A percentile compares a stretch with the other conserved stretches of the same genome.
Conservation (phyloP, 352 stramenopile species). For the Sclerospora graminicola region DNA sequence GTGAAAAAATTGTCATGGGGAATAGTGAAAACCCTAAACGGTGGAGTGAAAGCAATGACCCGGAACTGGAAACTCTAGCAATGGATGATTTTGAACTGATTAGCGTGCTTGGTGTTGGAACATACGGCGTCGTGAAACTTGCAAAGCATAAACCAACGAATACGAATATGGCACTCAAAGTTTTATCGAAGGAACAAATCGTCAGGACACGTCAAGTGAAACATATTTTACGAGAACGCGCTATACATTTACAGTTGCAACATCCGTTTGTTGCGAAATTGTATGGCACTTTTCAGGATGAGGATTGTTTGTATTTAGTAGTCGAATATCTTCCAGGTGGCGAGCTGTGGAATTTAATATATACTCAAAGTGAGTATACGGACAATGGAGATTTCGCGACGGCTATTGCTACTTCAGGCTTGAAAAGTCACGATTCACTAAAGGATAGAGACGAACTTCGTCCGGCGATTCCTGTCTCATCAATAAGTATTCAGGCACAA, state of each 20-base stretch:
- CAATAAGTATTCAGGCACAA: too few species aligned
- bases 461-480: neutral
- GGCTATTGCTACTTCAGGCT: neutral
- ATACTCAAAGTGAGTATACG: slow-evolving; percentile 22
- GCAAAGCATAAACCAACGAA: slow-evolving; percentile 50
- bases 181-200: slow-evolving; percentile 65
- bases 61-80: slow-evolving; percentile 28
- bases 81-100: slow-evolving; percentile 58
- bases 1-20: too few species aligned
- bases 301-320: slow-evolving; percentile 72
- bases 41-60: slow-evolving; percentile 13
- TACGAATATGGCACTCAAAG: slow-evolving; percentile 59
- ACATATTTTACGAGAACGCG: slow-evolving; percentile 65
- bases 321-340: slow-evolving; percentile 72
- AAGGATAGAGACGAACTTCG: neutral
- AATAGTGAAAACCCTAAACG: neutral
- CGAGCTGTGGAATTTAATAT: slow-evolving; percentile 71
- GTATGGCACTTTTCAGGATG: slow-evolving; percentile 76
- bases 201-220: slow-evolving; percentile 67
- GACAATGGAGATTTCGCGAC: slow-evolving; percentile 14
- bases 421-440: neutral
- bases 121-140: slow-evolving; percentile 73
- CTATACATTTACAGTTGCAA: slow-evolving; percentile 47
- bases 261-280: slow-evolving; percentile 65
- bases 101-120: slow-evolving; percentile 60